phyloP scores from a whole-genome alignment of 257 asterid species.

The Solanum bulbocastanum region DNA sequence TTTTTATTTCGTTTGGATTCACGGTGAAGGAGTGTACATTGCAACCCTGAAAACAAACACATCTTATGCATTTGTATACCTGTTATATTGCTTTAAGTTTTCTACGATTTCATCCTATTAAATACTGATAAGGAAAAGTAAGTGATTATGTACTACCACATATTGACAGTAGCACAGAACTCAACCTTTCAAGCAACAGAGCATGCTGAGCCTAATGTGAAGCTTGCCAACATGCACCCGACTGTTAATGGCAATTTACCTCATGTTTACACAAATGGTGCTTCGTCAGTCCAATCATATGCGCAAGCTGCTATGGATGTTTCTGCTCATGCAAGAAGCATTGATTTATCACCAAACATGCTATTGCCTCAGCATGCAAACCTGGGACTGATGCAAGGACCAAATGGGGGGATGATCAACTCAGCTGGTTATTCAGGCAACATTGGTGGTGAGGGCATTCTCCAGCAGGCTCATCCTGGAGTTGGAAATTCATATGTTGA shows the following conservation, averaged over 20 bases:
- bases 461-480: slow-evolving; percentile 36
- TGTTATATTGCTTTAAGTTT: neutral
- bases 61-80: neutral
- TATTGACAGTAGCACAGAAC: slow-evolving; percentile 36
- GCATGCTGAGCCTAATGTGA: slow-evolving; percentile 28
- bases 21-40: neutral
- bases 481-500: slow-evolving; percentile 44
- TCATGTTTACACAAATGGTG: slow-evolving; percentile 36
- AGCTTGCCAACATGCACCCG: slow-evolving; percentile 43
- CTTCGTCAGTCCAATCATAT: slow-evolving; percentile 30
- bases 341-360: slow-evolving; percentile 27
- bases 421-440: slow-evolving; percentile 35
- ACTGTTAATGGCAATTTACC: slow-evolving; percentile 18
- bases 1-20: neutral
- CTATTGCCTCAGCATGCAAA: slow-evolving; percentile 43
- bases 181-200: slow-evolving; percentile 27
- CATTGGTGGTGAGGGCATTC: slow-evolving; percentile 44
- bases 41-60: neutral
- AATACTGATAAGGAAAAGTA: neutral
- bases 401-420: slow-evolving; percentile 43
- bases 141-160: neutral
- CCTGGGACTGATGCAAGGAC: slow-evolving; percentile 43
- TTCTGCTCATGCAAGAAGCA: slow-evolving; percentile 32
- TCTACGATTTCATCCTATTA: neutral
- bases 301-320: slow-evolving; percentile 38